Evolutionary conservation across 2,329 filamentous ascomycete species (phyloP).

Genomic region (Ramularia collo-cygni): DNA sequence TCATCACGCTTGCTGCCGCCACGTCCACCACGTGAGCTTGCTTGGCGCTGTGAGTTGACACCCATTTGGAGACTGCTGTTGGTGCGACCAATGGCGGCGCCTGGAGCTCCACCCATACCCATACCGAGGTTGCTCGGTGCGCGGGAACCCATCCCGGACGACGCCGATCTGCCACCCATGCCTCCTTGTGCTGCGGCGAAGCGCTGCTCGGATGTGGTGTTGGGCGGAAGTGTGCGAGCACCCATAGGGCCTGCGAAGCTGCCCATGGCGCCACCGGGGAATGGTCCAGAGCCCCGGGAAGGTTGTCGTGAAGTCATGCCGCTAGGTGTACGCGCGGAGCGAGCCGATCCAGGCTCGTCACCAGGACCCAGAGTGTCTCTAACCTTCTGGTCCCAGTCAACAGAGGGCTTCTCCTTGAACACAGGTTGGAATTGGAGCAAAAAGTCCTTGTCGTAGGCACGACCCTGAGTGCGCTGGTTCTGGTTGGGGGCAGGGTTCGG

Average conservation of each 20-base stretch:
- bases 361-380: slow-evolving; percentile 76
- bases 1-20: slow-evolving; percentile 57
- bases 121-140: slow-evolving; percentile 54
- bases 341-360: slow-evolving; percentile 54
- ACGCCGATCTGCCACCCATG: slow-evolving; percentile 24
- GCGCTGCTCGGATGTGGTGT: slow-evolving; percentile 70
- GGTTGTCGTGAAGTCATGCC: slow-evolving; percentile 41
- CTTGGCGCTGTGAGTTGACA: slow-evolving; percentile 62
- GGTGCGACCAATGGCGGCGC: slow-evolving; percentile 54
- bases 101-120: slow-evolving; percentile 34
- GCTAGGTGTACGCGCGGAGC: slow-evolving; percentile 49
- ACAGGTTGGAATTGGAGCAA: slow-evolving; percentile 92
- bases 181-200: slow-evolving; percentile 43
- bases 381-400: slow-evolving; percentile 87
- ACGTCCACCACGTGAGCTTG: slow-evolving; percentile 46
- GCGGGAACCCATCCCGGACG: slow-evolving; percentile 49
- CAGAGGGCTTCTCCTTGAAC: slow-evolving; percentile 91
- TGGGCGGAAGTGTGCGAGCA: slow-evolving; percentile 58
- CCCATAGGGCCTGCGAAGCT: slow-evolving; percentile 27
- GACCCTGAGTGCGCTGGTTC: slow-evolving; percentile 63
- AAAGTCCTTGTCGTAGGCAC: slow-evolving; percentile 94
- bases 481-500: slow-evolving; percentile 91
- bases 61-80: slow-evolving; percentile 50
- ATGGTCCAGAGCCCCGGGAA: slow-evolving; percentile 45
- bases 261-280: slow-evolving; percentile 45